phyloP scores from a whole-genome alignment of 2,329 filamentous ascomycete genomes.

The Botryotinia calthae region DNA sequence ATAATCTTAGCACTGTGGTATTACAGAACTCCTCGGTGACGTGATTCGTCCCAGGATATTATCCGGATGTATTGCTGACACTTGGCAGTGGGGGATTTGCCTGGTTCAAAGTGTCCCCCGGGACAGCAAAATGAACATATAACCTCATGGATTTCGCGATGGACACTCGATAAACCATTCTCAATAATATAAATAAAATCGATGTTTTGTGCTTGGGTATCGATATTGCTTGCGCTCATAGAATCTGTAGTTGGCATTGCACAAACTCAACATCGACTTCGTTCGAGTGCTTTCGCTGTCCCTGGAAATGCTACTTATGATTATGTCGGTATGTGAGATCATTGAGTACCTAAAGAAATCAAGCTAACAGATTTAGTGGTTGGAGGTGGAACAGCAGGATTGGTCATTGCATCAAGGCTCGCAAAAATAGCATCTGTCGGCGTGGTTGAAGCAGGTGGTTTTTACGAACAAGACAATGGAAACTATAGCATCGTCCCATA shows the following conservation, averaged over 20 bases:
- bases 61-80: conserved; percentile 10
- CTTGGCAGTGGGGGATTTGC: not conserved
- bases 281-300: conserved; percentile 26
- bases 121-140: not conserved
- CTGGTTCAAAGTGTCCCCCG: not conserved
- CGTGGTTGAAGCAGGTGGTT: conserved; percentile 27
- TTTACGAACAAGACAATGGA: conserved; percentile 21
- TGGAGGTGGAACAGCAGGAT: conserved; percentile 25
- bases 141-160: no score
- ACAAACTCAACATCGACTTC: not conserved
- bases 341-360: no score
- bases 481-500: conserved; percentile 9
- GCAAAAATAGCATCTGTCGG: conserved; percentile 21
- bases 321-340: conserved; percentile 37
- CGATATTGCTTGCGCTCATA: not conserved
- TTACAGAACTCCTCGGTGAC: not conserved
- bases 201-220: not conserved
- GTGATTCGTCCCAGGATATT: not conserved
- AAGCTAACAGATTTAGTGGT: conserved; percentile 12
- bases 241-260: not conserved
- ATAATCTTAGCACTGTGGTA: not conserved
- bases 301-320: conserved; percentile 39
- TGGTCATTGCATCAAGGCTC: conserved; percentile 24
- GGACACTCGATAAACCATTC: no score
- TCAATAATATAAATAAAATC: no score